A percentile compares a stretch with the other conserved stretches of the same genome.
phyloP scores from a whole-genome alignment of 2,329 filamentous ascomycete genomes.

The Ophiostoma sp. region DNA sequence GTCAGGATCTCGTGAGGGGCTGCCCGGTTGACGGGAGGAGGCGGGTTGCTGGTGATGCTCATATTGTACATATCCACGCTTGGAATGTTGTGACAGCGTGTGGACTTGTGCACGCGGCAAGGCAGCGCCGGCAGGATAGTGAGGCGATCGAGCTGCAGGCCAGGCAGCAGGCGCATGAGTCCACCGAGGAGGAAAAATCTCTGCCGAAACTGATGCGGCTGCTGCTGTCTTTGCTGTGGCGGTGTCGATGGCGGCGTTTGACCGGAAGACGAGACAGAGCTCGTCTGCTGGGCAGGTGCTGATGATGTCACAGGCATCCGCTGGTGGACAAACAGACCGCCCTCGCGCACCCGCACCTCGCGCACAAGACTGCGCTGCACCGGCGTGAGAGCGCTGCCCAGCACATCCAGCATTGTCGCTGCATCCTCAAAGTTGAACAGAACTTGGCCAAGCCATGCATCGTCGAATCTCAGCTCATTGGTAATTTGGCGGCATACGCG shows the following conservation, averaged over 20 bases:
- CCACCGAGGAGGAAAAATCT: constrained; percentile 26
- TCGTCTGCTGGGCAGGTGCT: neutral
- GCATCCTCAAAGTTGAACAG: constrained; percentile 28
- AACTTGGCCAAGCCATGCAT: constrained; percentile 28
- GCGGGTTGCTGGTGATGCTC: constrained; percentile 19
- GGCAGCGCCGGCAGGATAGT: constrained; percentile 26
- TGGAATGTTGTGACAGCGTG: constrained; percentile 21
- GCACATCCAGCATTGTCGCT: constrained; percentile 28
- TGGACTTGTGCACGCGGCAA: constrained; percentile 24
- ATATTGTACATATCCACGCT: constrained; percentile 24
- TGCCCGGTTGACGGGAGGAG: constrained; percentile 14
- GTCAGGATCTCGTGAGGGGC: constrained; percentile 25
- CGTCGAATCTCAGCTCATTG: constrained; percentile 26
- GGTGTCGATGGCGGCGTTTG: constrained; percentile 11
- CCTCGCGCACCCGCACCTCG: constrained; percentile 27
- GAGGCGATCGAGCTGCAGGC: constrained; percentile 27
- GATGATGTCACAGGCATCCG: constrained; percentile 4
- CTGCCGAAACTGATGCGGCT: constrained; percentile 15
- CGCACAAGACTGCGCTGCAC: constrained; percentile 24
- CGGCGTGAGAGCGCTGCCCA: constrained; percentile 23
- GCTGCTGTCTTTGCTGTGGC: neutral
- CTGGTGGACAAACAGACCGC: constrained; percentile 23
- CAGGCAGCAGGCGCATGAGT: constrained; percentile 28
- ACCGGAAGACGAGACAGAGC: neutral
- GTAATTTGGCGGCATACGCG: constrained; percentile 27